Base-by-base conservation (phyloP, 139 green algal genomes). In the Axilococcus clingmanii region DNA sequence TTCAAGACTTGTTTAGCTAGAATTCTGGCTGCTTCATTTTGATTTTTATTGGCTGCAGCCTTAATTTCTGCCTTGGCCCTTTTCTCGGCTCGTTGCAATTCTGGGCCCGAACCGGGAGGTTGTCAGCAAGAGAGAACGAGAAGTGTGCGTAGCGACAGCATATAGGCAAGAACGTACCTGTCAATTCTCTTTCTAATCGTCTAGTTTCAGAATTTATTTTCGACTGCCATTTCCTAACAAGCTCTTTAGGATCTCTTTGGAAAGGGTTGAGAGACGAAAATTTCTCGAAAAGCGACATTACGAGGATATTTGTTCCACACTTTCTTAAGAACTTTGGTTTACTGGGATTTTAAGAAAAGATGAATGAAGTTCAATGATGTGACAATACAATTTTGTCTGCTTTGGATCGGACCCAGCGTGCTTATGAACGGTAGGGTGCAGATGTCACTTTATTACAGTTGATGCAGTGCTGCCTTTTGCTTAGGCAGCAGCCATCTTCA, bases 1-100 rank as follows among this genome's bases (percentile, higher is more conserved):
- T 82, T 66, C 14, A 93, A 52, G 2, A 94, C 59, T 57, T 93
- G 81, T 56, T 77, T 83, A 4, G 86, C 86, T 9, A 94, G 40
- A 3, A 75, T 51, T 77, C 86, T 63, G 31, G 55, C 1, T 7
- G 12, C 12, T 12, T 12, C 9, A 38, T 38, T 38, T 12, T 12
- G 33, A n/a, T n/a, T n/a, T 40, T 28, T n/a, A 15, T n/a, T 38
- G 53, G 5, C 7, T 29, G 19, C 35, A 24, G 6, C 33, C 33
- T n/a, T 38, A 38, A 38, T 38, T 12, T 38, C 33, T 38, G 9
- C 9, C 11, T 38, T 38, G 9, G 12, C 33, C 33, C 47, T 15
- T 15, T 25, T 27, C 44, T 7, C 19, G 11, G 29, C 7, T 29
- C 40, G 12, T 28, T 67, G 56, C 71, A 82, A 81, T 5, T 72